Base-by-base conservation (phyloP, 257 asterid species). In the Petunia axillaris region DNA sequence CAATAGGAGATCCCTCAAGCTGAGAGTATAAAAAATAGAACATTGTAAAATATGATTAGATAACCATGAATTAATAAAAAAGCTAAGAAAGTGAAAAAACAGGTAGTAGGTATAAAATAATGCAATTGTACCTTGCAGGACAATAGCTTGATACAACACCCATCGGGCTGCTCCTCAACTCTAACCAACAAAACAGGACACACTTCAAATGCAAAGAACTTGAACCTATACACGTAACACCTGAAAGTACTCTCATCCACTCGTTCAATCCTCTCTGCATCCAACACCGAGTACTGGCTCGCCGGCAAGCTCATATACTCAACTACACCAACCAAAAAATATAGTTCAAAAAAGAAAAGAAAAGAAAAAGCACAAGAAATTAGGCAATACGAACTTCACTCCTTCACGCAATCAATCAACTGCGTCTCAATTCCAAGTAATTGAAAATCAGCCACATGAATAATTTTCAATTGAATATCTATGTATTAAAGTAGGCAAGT, bases 241-340 rank as follows among this genome's bases (percentile, higher is more conserved):
- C 94, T 89, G 87, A 96, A 94, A 25, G 98, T 95, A 82, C 75
- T 90, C 13, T 89, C 98, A 82, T 94, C 98, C 78, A 96, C 93
- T 80, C 99, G 88, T 88, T 96, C 98, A 38, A 94, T 96, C 84
- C 99, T 91, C 87, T 94, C 98, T 44, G 97, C 98, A 82, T 94
- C 98, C 91, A 96, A 83, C 88, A 96, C 99, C 64, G 99, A 96
- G 90, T 92, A 96, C 85, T 94, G 98, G 87, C 99, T 94, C 65
- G 98, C 98, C 4, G 97, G 98, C 96, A 96, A 86, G 80, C 98
- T 92, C 99, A 94, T 94, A 80, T 96, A 96, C 88, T 94, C 98
- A 64, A 78, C 98, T 92, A 79, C 55, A 84, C 53, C 62, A 68
- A 63, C n/a, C 82, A 55, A 71, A 54, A 64, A 46, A 53, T 38